Base-by-base conservation (phyloP, 441 rosid genomes). In the Arabidopsis lyrata region DNA sequence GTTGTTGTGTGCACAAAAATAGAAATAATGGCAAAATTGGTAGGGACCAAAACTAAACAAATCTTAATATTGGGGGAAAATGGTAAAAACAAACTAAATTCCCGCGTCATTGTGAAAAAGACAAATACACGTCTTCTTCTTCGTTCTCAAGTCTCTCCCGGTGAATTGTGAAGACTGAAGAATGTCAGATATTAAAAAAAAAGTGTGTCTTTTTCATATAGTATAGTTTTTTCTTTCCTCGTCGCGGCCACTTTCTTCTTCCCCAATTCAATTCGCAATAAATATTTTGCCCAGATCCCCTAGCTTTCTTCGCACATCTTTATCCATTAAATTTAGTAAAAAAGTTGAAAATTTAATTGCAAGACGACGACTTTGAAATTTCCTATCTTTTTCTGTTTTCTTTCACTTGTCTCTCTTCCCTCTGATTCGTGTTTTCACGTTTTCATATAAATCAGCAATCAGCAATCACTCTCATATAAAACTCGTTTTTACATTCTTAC, bases 201-300 rank as follows among this genome's bases (percentile, higher is more conserved):
- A n/a, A 36, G 27, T 24, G 27, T 22, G 27, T 24, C 27, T 24
- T 24, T 24, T 24, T 24, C 27, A 24, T 24, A 24, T 24, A n/a
- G n/a, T n/a, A 24, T 24, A 24, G 27, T 24, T 24, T 24, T 10
- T 15, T 44, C 54, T 35, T 66, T 52, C 69, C 78, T 68, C 74
- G 59, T 62, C 55, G 58, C 41, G 36, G 63, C 74, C 79, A 68
- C 79, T 75, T 62, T 68, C 74, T 35, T 61, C 68, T 20, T 49
- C 54, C 13, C 13, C 2, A 66, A 38, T 39, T 72, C 1, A 72
- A 44, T 36, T 47, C 3, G 22, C 36, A 66, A 50, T 66, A 8
- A 75, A 61, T 75, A 68, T 31, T 45, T 55, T 53, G n/a, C 16
- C 5, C 57, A 61, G 57, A 73, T 55, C 70, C 77, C 77, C 57